Evolutionary conservation across 306 rosid genomes (phyloP).

Genomic region (Dryas alaskensis): DNA sequence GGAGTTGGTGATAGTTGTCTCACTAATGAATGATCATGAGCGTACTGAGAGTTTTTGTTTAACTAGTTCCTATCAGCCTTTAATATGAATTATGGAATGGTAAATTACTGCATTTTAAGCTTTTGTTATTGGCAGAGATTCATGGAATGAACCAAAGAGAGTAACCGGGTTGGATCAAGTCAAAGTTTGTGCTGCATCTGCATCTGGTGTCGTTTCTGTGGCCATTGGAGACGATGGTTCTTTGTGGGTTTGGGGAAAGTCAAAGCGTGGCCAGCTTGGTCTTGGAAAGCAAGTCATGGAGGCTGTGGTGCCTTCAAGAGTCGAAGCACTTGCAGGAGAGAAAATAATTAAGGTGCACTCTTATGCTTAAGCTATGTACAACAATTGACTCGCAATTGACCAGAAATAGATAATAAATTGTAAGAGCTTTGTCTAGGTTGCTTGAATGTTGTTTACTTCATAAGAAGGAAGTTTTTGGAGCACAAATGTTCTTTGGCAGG

Average conservation of each 20-base stretch:
- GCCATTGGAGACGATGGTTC: slow-evolving; percentile 85
- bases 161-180: slow-evolving; percentile 60
- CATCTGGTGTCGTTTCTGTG: slow-evolving; percentile 79
- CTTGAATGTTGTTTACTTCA: slow-evolving; percentile 4
- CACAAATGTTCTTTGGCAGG: slow-evolving; percentile 45
- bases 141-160: slow-evolving; percentile 68
- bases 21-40: neutral
- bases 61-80: neutral
- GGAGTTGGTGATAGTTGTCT: neutral
- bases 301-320: slow-evolving; percentile 56
- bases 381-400: neutral
- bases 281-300: slow-evolving; percentile 55
- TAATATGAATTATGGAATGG: neutral
- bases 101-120: slow-evolving; percentile 12
- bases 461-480: slow-evolving; percentile 17
- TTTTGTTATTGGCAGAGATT: slow-evolving; percentile 44
- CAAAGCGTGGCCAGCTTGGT: slow-evolving; percentile 90
- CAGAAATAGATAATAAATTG: neutral
- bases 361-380: neutral
- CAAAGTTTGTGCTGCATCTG: slow-evolving; percentile 62
- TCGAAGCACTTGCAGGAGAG: slow-evolving; percentile 66
- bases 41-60: neutral
- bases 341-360: slow-evolving; percentile 60
- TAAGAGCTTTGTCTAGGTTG: neutral
- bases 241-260: slow-evolving; percentile 89